Base-by-base conservation (phyloP, 345 rosid genomes). In the Euphorbia pulcherrima region DNA sequence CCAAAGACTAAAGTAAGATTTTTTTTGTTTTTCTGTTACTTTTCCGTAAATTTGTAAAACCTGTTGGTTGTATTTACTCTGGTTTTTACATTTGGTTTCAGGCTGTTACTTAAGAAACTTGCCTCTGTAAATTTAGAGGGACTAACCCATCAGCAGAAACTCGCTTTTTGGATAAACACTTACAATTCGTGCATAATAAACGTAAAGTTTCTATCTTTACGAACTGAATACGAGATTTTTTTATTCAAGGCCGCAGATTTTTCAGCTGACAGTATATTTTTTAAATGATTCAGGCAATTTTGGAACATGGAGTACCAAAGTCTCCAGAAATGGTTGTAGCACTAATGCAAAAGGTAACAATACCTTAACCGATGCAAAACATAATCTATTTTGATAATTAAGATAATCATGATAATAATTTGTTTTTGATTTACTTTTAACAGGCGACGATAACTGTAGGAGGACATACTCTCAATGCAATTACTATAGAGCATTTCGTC, bases 111-210 rank as follows among this genome's bases (percentile, higher is more conserved):
- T 26, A 82, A 77, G 73, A 94, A 91, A 86, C 97, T 91, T 72
- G 81, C 91, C 48, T 6, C 80, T 67, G 90, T 83, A 33, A 83
- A 76, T 60, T 81, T 89, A 59, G 84, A 84, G 20, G 88, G 88
- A 67, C 90, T 91, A 55, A 83, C 80, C 63, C 97, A 91, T 83
- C 96, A 91, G 74, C 92, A 91, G 78, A 91, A 91, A 80, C 92
- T 94, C 41, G 98, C 98, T 39, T 93, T 93, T 76, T 93, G 96
- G 98, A 89, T 93, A 68, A 93, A 93, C 80, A 85, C 79, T 28
- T 94, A 89, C 73, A 94, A 91, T 70, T 86, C 95, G 4, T 91
- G 95, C 63, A 80, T 89, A 58, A 85, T 94, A 82, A 89, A 91
- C 83, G 99, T 90, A 74, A 86, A 89, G 28, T 40, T 33, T 73